Evolutionary conservation across 2,329 filamentous ascomycete genomes (phyloP), one percentile per base, ranked within the genome.

Genomic region (Colletotrichum falcatum): DNA sequence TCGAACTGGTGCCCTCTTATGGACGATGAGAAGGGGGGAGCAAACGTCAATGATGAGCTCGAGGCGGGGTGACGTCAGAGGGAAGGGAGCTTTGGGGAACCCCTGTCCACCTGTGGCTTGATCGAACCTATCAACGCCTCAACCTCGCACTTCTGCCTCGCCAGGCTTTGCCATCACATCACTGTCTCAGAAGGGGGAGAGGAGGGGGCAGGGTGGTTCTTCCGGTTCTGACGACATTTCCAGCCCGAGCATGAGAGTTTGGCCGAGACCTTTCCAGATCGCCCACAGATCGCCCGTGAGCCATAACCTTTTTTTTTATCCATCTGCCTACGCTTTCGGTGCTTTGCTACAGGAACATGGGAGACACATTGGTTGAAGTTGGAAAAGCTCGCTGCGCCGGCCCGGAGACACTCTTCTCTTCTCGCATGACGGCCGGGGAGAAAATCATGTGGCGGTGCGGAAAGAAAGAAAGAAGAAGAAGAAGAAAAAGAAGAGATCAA

Each of bases 121-220:
- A 65, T 68, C 60, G 65, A 49, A 65, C 65, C 65, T 65, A 68
- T 68, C 65, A 68, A 23, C 42, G 58, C 55, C 59, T 66, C 64
- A 37, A 42, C 35, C 26, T 18, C 18, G 26, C 51, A 20, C 48
- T 2, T 35, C 11, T 54, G 23, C 61, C 49, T 48, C 49, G 58
- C 16, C 60, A 64, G 39, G 28, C 56, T 68, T 68, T 65, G 65
- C 58, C 65, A 68, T 68, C 65, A 68, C 56, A 49, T 44, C 55
- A 61, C 58, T 33, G 37, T 61, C 49, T 66, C 48, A 66, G 30
- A 61, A 58, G 44, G 28, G 7, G 18, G 42, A 20, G 39, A 3
- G 42, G 42, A 18, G 12, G 39, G 8, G 18, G 20, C 11, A 35
- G 55, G 12, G 23, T 20, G 11, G 30, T 37, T 37, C n/a, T 28